phyloP scores from a whole-genome alignment of 1,284 basidiomycete species.

The Heterobasidion occidentale region DNA sequence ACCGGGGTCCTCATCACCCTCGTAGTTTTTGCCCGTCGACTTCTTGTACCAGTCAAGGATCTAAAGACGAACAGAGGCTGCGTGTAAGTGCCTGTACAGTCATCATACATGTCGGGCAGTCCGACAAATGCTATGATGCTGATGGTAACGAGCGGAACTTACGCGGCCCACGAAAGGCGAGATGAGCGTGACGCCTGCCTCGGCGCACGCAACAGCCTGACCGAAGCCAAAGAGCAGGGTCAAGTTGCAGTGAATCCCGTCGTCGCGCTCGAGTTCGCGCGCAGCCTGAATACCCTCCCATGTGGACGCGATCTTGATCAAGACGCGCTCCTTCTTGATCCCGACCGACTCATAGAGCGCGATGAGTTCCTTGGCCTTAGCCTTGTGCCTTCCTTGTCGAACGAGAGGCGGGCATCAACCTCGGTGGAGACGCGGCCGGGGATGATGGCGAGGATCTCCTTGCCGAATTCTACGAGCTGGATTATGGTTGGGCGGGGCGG shows the following conservation, averaged over 20 bases:
- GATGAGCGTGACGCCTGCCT: constrained; percentile 96
- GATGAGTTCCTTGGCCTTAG: constrained; percentile 92
- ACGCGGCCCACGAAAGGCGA: constrained; percentile 98
- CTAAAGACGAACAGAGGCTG: constrained; percentile 25
- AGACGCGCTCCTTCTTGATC: constrained; percentile 85
- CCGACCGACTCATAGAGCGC: constrained; percentile 89
- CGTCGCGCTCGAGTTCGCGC: constrained; percentile 87
- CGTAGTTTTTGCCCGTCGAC: constrained; percentile 76
- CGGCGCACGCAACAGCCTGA: constrained; percentile 98
- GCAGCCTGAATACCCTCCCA: constrained; percentile 99
- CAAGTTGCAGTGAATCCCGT: constrained; percentile 97
- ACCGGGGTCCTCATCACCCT: constrained; percentile 92
- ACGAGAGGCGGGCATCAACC: constrained; percentile 95
- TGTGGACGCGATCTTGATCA: constrained; percentile 99
- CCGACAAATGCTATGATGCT: too few relatives aligned
- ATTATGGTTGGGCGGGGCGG: background rate
- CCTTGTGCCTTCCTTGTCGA: constrained; percentile 92
- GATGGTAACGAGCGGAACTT: constrained; percentile 24
- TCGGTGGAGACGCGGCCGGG: constrained; percentile 99
- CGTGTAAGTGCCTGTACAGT: background rate
- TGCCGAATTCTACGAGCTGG: constrained; percentile 94
- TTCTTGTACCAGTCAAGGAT: constrained; percentile 98
- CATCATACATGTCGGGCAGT: background rate
- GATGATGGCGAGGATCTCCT: constrained; percentile 92
- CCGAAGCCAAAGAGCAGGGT: constrained; percentile 98